Evolutionary conservation across 2,329 filamentous ascomycete species (phyloP).

Genomic region (Ophiostoma montium): DNA sequence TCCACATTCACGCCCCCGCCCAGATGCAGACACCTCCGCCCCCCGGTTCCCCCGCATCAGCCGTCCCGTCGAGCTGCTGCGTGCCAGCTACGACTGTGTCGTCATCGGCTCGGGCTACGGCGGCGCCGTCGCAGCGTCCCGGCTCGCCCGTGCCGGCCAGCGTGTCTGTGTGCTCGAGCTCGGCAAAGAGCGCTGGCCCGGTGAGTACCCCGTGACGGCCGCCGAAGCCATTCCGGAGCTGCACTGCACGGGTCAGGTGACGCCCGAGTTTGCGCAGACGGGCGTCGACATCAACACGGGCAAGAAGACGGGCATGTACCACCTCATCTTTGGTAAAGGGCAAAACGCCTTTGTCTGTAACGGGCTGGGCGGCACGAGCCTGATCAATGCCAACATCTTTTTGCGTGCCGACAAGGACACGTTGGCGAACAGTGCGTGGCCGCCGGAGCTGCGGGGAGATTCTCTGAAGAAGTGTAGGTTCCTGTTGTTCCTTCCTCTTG

Average conservation of each 20-base stretch:
- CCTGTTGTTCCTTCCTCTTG: background rate
- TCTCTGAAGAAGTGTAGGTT: constrained; percentile 35
- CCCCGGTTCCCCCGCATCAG: constrained; percentile 38
- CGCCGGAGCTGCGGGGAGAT: constrained; percentile 35
- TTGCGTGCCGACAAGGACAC: constrained; percentile 42
- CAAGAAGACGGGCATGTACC: constrained; percentile 47
- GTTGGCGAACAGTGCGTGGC: constrained; percentile 42
- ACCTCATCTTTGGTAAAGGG: constrained; percentile 47
- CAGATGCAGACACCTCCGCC: constrained; percentile 11
- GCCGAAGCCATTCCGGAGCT: constrained; percentile 35
- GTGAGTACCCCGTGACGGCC: constrained; percentile 42
- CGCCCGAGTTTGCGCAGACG: constrained; percentile 23
- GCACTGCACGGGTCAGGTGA: constrained; percentile 40
- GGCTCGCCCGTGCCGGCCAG: constrained; percentile 46
- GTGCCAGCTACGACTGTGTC: constrained; percentile 46
- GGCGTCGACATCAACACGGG: constrained; percentile 31
- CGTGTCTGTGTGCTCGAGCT: constrained; percentile 51
- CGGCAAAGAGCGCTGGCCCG: constrained; percentile 51
- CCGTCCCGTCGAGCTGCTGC: constrained; percentile 41
- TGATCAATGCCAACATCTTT: constrained; percentile 56
- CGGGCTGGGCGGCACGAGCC: constrained; percentile 47
- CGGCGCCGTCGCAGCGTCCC: constrained; percentile 49
- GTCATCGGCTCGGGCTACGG: constrained; percentile 59
- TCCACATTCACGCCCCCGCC: constrained; percentile 12
- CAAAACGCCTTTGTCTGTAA: constrained; percentile 49